Evolutionary conservation across 495 filamentous ascomycete species (phyloP).

Genomic region (Xanthoparmelia taractica): DNA sequence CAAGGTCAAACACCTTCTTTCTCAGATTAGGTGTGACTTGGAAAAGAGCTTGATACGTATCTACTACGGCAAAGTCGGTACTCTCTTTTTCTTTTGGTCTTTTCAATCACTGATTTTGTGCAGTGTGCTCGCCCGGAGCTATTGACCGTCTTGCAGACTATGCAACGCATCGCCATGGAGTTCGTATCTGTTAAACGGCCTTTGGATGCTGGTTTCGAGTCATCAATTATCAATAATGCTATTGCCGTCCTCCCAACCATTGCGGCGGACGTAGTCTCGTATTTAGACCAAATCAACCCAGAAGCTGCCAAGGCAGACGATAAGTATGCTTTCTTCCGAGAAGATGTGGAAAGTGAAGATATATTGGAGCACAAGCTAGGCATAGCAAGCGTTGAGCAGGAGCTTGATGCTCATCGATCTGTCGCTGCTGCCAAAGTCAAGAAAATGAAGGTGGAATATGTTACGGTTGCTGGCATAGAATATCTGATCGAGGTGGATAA

Average conservation of each 20-base stretch:
- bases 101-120: background rate
- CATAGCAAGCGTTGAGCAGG: conserved; percentile 82
- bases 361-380: conserved; percentile 85
- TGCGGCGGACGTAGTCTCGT: conserved; percentile 55
- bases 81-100: background rate
- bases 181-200: conserved; percentile 59
- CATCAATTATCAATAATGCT: conserved; percentile 60
- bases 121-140: conserved; percentile 81
- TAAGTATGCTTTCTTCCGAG: conserved; percentile 88
- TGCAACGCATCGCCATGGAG: conserved; percentile 71
- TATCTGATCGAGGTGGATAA: conserved; percentile 91
- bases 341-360: conserved; percentile 74
- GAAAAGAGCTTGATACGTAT: conserved; percentile 91
- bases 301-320: conserved; percentile 80
- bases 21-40: conserved; percentile 68
- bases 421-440: conserved; percentile 61
- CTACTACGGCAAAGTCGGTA: conserved; percentile 72
- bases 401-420: conserved; percentile 67
- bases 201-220: conserved; percentile 65
- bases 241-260: conserved; percentile 74
- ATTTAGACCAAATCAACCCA: conserved; percentile 77
- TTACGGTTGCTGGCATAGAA: conserved; percentile 80
- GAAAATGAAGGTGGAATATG: conserved; percentile 65
- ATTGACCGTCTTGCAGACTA: conserved; percentile 70
- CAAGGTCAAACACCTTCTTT: conserved; percentile 60